Percentiles rank a stretch among this genome's conserved stretches.
These are phyloP conservation scores for Psilocybe cyanescens DNA, from an alignment of 768 basidiomycete species.

Conservation along the genomic window DNA sequence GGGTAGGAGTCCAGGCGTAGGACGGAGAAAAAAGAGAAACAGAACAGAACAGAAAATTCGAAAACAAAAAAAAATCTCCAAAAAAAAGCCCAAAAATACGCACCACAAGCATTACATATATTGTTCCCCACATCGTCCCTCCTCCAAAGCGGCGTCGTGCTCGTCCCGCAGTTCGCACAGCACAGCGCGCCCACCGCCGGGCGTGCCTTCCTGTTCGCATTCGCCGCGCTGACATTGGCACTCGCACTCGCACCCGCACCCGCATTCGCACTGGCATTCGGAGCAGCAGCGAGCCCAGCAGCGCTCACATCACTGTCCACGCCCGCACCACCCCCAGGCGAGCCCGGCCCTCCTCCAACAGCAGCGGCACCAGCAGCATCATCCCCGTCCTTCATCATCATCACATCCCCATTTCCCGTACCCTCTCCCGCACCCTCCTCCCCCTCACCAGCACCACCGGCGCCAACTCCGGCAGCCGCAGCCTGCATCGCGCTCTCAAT, in stretches of 20 bases:
- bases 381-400: constrained; percentile 5
- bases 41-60: too few species aligned
- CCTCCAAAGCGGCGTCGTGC: constrained; percentile 89
- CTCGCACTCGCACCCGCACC: constrained; percentile 24
- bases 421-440: constrained; percentile 20
- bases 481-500: constrained; percentile 35
- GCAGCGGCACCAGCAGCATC: background rate
- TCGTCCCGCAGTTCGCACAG: constrained; percentile 89
- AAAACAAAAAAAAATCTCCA: constrained; percentile 20
- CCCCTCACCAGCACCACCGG: constrained; percentile 3
- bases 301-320: constrained; percentile 20
- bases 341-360: constrained; percentile 4
- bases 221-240: constrained; percentile 24
- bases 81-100: constrained; percentile 37
- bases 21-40: too few species aligned
- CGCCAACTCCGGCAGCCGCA: constrained; percentile 12
- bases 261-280: constrained; percentile 19
- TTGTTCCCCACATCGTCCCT: constrained; percentile 91
- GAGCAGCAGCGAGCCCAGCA: constrained; percentile 15
- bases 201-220: constrained; percentile 33
- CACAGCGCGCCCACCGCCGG: constrained; percentile 71
- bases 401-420: constrained; percentile 19
- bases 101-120: constrained; percentile 95
- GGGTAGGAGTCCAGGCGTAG: too few species aligned
- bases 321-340: constrained; percentile 3